Percentiles rank a stretch among this genome's conserved stretches.
phyloP scores from a whole-genome alignment of 352 stramenopile species.

The Pythium aquatile region DNA sequence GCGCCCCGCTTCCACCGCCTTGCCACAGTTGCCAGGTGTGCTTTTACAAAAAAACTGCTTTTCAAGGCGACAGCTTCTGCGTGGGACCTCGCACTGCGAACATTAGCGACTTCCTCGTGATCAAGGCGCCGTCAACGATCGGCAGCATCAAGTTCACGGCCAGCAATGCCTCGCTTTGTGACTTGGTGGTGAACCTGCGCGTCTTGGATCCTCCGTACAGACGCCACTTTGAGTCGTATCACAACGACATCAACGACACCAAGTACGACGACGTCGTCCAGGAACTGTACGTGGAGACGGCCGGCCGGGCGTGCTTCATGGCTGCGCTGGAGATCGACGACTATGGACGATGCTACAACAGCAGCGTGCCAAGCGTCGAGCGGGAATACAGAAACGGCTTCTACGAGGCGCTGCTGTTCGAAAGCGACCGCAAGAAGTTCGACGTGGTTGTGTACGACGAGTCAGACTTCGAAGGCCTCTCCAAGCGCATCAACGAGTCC shows the following conservation, averaged over 20 bases:
- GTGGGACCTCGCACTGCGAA: slow-evolving; percentile 31
- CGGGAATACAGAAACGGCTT: slow-evolving; percentile 31
- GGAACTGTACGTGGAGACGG: slow-evolving; percentile 48
- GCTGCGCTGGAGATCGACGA: slow-evolving; percentile 18
- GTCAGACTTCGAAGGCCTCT: slow-evolving; percentile 33
- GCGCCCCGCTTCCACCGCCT: slow-evolving; percentile 27
- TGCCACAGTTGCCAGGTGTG: slow-evolving; percentile 35
- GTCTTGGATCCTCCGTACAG: slow-evolving; percentile 38
- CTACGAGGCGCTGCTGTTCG: slow-evolving; percentile 44
- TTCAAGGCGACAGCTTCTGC: slow-evolving; percentile 32
- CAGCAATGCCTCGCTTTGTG: slow-evolving; percentile 21
- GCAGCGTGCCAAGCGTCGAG: slow-evolving; percentile 29
- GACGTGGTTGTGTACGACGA: slow-evolving; percentile 42
- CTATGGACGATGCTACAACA: slow-evolving; percentile 40
- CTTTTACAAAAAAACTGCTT: slow-evolving; percentile 43
- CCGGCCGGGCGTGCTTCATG: slow-evolving; percentile 41
- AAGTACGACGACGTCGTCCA: slow-evolving; percentile 30
- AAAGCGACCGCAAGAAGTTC: slow-evolving; percentile 34
- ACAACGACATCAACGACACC: slow-evolving; percentile 31
- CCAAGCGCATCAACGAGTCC: slow-evolving; percentile 34
- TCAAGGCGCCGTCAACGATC: slow-evolving; percentile 37
- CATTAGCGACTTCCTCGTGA: slow-evolving; percentile 33
- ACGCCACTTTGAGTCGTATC: slow-evolving; percentile 35
- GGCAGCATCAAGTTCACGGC: slow-evolving; percentile 42
- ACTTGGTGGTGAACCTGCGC: slow-evolving; percentile 40